Conservation (phyloP, 257 asterid genomes). For the Lavandula angustifolia region DNA sequence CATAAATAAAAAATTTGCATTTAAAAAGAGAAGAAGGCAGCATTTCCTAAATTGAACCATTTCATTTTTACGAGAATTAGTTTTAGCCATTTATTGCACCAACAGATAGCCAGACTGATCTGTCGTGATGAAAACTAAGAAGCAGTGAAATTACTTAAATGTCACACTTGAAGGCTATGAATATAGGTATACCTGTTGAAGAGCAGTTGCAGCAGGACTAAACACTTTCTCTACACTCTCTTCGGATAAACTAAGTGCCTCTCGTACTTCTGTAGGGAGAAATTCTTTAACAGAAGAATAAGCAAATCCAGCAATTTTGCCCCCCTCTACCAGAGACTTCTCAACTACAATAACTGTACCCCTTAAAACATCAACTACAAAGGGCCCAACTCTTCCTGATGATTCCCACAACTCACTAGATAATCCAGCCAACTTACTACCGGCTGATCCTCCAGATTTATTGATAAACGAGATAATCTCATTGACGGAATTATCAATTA, state of each 20-base stretch:
- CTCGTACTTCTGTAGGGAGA: slow-evolving; percentile 68
- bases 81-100: background rate
- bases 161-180: background rate
- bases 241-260: slow-evolving; percentile 55
- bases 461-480: slow-evolving; percentile 44
- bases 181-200: slow-evolving; percentile 55
- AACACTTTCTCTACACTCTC: slow-evolving; percentile 42
- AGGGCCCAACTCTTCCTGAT: slow-evolving; percentile 52
- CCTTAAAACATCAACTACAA: slow-evolving; percentile 61
- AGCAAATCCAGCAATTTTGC: slow-evolving; percentile 51
- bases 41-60: background rate
- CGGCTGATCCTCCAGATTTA: slow-evolving; percentile 60
- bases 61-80: background rate
- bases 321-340: slow-evolving; percentile 55
- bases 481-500: slow-evolving; percentile 45
- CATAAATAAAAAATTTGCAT: too few relatives aligned
- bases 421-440: slow-evolving; percentile 50
- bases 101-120: background rate
- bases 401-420: slow-evolving; percentile 57
- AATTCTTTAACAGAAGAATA: slow-evolving; percentile 61
- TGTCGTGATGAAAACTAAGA: background rate
- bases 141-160: background rate
- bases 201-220: slow-evolving; percentile 53
- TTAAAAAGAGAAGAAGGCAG: too few relatives aligned
- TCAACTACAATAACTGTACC: slow-evolving; percentile 48